phyloP scores from a whole-genome alignment of 163 green algal species.

The Volvox carteri region DNA sequence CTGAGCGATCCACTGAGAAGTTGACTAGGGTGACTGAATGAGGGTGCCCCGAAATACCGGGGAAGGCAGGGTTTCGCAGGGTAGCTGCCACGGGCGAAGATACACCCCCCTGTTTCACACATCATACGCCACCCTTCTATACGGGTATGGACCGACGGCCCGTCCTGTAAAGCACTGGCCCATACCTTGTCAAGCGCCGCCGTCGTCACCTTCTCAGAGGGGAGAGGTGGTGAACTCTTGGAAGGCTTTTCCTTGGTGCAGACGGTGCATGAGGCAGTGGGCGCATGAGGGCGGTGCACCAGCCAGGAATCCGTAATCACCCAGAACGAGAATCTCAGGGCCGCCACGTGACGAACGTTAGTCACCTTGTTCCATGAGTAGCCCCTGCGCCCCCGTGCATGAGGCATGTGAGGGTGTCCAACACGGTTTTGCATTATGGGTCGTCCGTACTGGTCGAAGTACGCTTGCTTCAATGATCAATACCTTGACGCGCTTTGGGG shows the following conservation, averaged over 20 bases:
- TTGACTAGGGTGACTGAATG: background rate
- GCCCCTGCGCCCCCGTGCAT: no score
- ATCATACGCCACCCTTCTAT: background rate
- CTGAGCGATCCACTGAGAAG: no score
- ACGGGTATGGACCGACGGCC: background rate
- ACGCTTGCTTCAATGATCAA: background rate
- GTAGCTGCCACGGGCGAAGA: no score
- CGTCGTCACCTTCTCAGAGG: no score
- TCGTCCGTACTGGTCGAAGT: no score
- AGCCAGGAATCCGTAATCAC: background rate
- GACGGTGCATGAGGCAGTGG: background rate
- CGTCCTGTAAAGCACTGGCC: background rate
- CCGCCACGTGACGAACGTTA: background rate
- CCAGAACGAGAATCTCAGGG: background rate
- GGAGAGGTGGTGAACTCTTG: background rate
- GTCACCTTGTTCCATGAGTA: constrained; percentile 3
- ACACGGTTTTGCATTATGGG: no score
- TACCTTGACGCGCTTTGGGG: background rate
- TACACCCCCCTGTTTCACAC: no score
- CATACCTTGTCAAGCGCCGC: background rate
- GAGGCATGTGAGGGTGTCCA: no score
- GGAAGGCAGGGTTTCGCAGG: no score
- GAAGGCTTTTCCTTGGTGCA: background rate
- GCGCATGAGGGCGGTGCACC: background rate
- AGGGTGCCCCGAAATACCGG: no score